Evolutionary conservation across 805 yeast genomes (phyloP).

Genomic region (Saccharomyces cerevisiae): DNA sequence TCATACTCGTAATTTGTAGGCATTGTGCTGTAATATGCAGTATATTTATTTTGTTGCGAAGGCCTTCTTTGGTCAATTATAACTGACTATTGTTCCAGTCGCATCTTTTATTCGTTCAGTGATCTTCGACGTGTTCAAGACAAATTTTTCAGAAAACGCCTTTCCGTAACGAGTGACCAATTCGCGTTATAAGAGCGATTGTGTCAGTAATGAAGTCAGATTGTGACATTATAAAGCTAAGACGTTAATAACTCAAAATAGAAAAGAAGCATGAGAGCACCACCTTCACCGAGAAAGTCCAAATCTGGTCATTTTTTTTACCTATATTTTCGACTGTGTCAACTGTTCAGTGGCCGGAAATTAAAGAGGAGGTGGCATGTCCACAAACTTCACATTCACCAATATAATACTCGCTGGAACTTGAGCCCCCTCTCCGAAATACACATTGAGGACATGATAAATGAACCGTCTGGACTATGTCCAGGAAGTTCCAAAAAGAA

Average conservation of each 20-base stretch:
- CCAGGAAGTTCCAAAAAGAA: slow-evolving; percentile 13
- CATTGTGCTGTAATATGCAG: slow-evolving; percentile 12
- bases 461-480: slow-evolving; percentile 16
- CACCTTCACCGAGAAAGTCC: slow-evolving; percentile 27
- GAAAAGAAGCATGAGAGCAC: slow-evolving; percentile 24
- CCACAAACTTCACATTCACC: slow-evolving; percentile 13
- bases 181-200: not conserved
- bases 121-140: not conserved
- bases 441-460: slow-evolving; percentile 21
- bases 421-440: slow-evolving; percentile 14
- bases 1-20: slow-evolving; percentile 49
- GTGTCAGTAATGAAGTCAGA: not conserved
- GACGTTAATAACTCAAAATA: not conserved
- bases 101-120: not conserved
- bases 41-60: not conserved
- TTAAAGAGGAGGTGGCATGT: slow-evolving; percentile 20
- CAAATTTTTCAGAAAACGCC: not conserved
- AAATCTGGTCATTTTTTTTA: slow-evolving; percentile 14
- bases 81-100: not conserved
- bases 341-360: slow-evolving; percentile 11
- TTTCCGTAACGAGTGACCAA: not conserved
- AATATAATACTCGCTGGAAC: slow-evolving; percentile 3
- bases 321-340: slow-evolving; percentile 9
- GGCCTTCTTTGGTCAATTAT: not conserved
- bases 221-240: not conserved